Base-by-base conservation (phyloP, 768 basidiomycete species). In the Macrolepiota dolichaula region DNA sequence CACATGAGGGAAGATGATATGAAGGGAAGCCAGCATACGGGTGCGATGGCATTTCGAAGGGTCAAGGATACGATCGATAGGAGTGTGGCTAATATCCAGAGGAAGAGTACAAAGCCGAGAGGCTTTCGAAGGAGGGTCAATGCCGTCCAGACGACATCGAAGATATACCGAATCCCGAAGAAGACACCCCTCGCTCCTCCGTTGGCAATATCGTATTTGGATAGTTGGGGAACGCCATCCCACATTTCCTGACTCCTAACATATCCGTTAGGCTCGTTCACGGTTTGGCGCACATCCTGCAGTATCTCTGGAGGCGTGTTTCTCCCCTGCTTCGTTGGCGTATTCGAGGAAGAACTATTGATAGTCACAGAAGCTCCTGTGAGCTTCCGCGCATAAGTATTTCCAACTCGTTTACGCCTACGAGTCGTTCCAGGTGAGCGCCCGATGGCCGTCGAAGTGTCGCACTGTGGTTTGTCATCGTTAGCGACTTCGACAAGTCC, bases 1-100 rank as follows among this genome's bases (percentile, higher is more conserved):
- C 87, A 90, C 46, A 87, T 61, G 3, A 67, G 44, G 17, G 75
- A 76, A 46, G 71, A 76, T 7, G 83, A 85, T 35, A 91, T 69
- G 15, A 82, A 78, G 1, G 91, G 90, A 13, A 91, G 42, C 51
- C 78, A 71, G 71, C 90, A 92, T 0, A 90, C 51, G 0, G 90
- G 89, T 2, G 77, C 68, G 58, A 88, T 74, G 0, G 80, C 78
- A 3, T 72, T 67, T n/a, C 76, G 76, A 57, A 91, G 55, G 0
- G 77, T 77, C 5, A 66, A 51, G 7, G 79, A 75, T 51, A 86
- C 70, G 36, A 69, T 66, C n/a, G 68, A 70, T 6, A 82, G 51
- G 63, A 84, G 63, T 58, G 81, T 65, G 6, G 81, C 74, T 36
- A 89, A 72, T 62, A 87, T 63, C 73, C 75, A 84, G 10, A 86